phyloP scores from a whole-genome alignment of 495 filamentous ascomycete genomes.

The Penicillium angulare region DNA sequence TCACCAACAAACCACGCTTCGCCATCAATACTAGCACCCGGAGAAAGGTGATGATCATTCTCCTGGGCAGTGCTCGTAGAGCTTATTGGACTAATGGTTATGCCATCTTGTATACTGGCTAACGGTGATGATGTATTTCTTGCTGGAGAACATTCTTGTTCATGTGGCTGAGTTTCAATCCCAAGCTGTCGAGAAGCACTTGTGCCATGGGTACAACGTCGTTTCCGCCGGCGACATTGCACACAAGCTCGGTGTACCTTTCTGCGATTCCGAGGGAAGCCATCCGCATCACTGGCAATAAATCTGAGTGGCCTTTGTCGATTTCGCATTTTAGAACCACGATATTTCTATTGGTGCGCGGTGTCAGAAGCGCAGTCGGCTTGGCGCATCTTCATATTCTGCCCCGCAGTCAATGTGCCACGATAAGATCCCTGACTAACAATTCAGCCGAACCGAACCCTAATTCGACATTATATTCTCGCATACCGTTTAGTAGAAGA shows the following conservation, averaged over 20 bases:
- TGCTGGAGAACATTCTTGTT: background rate
- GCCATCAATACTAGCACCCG: background rate
- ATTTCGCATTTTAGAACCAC: background rate
- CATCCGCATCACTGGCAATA: background rate
- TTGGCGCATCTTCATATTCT: too few relatives aligned
- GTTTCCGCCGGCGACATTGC: constrained; percentile 3
- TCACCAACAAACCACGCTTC: constrained; percentile 6
- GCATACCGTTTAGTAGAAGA: too few relatives aligned
- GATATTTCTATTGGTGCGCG: background rate
- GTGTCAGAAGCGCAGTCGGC: background rate
- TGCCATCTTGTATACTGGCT: background rate
- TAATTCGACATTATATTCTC: too few relatives aligned
- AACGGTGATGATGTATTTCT: background rate
- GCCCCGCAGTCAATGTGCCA: too few relatives aligned
- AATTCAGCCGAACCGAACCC: too few relatives aligned
- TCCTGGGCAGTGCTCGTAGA: background rate
- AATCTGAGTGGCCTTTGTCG: background rate
- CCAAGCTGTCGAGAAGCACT: background rate
- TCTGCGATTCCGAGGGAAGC: constrained; percentile 2
- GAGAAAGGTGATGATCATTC: background rate
- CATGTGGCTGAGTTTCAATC: too few relatives aligned
- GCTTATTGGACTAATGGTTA: background rate
- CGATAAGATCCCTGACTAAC: background rate
- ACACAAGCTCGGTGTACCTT: background rate
- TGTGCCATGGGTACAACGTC: constrained; percentile 1